Conservation (phyloP, 805 yeast species). For the Saccharomycopsis sp. region DNA sequence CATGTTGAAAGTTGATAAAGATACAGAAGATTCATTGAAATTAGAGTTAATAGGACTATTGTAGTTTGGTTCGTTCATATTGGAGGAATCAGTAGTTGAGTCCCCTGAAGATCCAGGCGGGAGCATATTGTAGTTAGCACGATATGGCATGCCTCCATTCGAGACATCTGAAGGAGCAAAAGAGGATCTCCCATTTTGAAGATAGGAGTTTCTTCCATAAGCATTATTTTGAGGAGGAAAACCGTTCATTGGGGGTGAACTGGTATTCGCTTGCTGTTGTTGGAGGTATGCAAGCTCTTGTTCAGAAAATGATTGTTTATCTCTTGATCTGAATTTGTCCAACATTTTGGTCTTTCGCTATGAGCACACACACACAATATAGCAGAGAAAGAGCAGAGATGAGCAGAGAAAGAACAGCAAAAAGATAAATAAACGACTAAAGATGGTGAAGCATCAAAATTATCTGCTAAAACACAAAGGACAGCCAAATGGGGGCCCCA, state of each 20-base stretch:
- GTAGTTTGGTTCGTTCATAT: slow-evolving; percentile 13
- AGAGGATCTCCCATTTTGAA: background rate
- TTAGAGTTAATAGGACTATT: slow-evolving; percentile 17
- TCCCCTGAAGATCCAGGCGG: slow-evolving; percentile 8
- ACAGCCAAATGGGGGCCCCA: too few species aligned
- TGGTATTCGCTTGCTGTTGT: slow-evolving; percentile 7
- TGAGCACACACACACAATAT: too few species aligned
- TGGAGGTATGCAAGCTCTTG: slow-evolving; percentile 14
- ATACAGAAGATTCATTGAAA: slow-evolving; percentile 18
- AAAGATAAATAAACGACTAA: too few species aligned
- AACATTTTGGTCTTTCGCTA: too few species aligned
- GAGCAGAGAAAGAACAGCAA: too few species aligned
- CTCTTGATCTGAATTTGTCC: slow-evolving; percentile 16
- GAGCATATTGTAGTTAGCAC: slow-evolving; percentile 4
- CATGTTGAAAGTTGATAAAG: slow-evolving; percentile 17
- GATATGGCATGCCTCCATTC: slow-evolving; percentile 2
- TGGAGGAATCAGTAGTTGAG: slow-evolving; percentile 12
- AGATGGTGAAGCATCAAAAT: too few species aligned
- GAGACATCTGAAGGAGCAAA: slow-evolving; percentile 2
- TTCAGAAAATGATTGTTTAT: slow-evolving; percentile 13
- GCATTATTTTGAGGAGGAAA: background rate
- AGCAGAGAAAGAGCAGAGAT: too few species aligned
- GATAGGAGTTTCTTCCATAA: background rate
- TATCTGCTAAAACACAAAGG: too few species aligned
- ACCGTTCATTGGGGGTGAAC: slow-evolving; percentile 1